Evolutionary conservation across 2,329 filamentous ascomycete species (phyloP), one percentile per base, ranked within the genome.

Genomic region (Chaetomiaceae sp.): DNA sequence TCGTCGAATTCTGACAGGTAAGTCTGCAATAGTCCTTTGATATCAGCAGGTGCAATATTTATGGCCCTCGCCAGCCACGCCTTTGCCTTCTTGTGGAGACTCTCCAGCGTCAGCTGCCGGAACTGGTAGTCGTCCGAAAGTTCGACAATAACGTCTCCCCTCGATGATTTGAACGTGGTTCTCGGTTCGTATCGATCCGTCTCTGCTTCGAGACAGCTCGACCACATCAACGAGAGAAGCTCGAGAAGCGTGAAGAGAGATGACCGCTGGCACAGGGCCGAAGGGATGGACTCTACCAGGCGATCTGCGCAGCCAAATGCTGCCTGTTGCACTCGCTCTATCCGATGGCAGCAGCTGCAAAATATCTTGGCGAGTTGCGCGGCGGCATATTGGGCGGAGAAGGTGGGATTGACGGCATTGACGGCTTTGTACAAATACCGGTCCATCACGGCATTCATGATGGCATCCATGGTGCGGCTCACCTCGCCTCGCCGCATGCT

Each of bases 1-100:
- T 97, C 91, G 56, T 95, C 87, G 62, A 91, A 96, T 61, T 96
- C 91, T 0, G 95, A 96, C 14, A 99, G 78, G 66, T 99, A 97
- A 0, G 94, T 97, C 71, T 96, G 94, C 38, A 99, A 77, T 18
- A 99, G 77, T 0, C 95, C 94, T 71, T 99, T 99, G 55, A 97
- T 84, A 69, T 99, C 92, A 21, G 96, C 76, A 5, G 94, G 92
- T 2, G 95, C 90, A 43, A 95, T 80, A 60, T 88, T 86, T 62
- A 97, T 84, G 7, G 89, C 88, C 29, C 81, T 75, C 18, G 81
- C 83, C 0, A 99, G 85, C 94, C 94, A 99, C 4, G 70, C 71
- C 60, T 83, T 88, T 30, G 91, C 90, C 61, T 82, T 85, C 56
- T 81, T 84, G 66, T 95, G 84, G 27, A 99, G 80, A 18, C 78